Evolutionary conservation across 208 protist species (phyloP), one percentile per base, ranked within the genome.

Genomic region (Acanthamoeba healyi): DNA sequence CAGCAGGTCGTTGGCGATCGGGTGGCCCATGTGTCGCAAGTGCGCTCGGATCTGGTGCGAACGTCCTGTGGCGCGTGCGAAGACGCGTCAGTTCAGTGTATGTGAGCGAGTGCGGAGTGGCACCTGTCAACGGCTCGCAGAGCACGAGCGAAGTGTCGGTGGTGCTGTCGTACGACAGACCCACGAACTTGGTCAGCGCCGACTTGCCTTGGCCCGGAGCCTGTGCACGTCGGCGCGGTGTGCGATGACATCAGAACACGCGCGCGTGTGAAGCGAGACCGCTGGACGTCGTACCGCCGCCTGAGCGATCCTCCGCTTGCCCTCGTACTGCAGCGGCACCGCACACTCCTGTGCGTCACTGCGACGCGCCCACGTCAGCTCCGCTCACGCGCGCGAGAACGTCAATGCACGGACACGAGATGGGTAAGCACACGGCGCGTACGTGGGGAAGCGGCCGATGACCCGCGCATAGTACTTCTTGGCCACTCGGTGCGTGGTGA

Each of bases 31-130:
- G 61, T 94, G 94, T 34, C 96, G 91, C 1, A 97, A 67, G 56
- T 97, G 97, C 9, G 96, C 77, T 44, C 97, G 88, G 38, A 97
- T 97, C 90, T 97, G 97, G 88, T 97, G 97, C 15, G 93, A 95
- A 26, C 97, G 93, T 17, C 97, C 97, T 38, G 95, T 96, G 54
- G 54, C 5, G 54, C 10, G 54, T 3, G 54, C 19, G 54, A 7
- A 24, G 54, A 26, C 22, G 54, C 10, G 49, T 15, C 49, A 54
- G 15, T n/a, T n/a, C 12, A 12, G 44, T 12, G 44, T 49, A 12
- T 12, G 44, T 49, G 44, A 61, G 22, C 54, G 54, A 61, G 54
- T 5, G 54, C 12, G 19, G 19, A n/a, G 22, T 61, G 54, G 54
- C 12, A 72, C 74, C 74, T 26, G 79, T 87, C 51, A 92, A 74